Evolutionary conservation across 2,329 filamentous ascomycete genomes (phyloP).

Genomic region (Cladorrhinum sp.): DNA sequence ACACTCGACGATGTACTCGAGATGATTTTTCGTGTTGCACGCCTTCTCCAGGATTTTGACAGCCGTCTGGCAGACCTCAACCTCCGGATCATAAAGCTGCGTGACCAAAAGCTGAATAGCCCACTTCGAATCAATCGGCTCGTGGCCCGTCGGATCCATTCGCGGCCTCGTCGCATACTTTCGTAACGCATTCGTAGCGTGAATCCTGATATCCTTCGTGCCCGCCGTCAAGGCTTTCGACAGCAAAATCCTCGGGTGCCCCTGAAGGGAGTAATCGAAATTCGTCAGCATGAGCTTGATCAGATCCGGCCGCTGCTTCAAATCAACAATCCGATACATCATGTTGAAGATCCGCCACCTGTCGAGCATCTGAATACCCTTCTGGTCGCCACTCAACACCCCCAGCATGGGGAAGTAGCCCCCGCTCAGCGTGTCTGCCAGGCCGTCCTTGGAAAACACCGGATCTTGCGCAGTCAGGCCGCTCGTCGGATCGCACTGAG

Average conservation of each 20-base stretch:
- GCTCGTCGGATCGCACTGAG: constrained; percentile 84
- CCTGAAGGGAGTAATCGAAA: constrained; percentile 86
- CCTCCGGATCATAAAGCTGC: constrained; percentile 93
- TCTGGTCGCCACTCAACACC: constrained; percentile 75
- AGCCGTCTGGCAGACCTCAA: constrained; percentile 92
- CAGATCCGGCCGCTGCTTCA: constrained; percentile 85
- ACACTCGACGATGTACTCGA: constrained; percentile 97
- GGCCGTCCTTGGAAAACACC: constrained; percentile 81
- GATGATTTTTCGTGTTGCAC: constrained; percentile 84
- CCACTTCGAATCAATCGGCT: constrained; percentile 77
- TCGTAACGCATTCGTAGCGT: constrained; percentile 79
- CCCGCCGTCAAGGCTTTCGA: constrained; percentile 92
- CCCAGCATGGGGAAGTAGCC: constrained; percentile 95
- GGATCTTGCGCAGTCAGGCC: constrained; percentile 78
- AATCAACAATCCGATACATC: constrained; percentile 97
- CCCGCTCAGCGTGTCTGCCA: constrained; percentile 81
- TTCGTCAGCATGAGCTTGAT: constrained; percentile 84
- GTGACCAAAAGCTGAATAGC: constrained; percentile 96
- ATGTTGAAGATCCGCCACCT: constrained; percentile 99
- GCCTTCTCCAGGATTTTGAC: constrained; percentile 97
- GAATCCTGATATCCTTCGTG: constrained; percentile 86
- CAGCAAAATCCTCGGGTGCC: constrained; percentile 86
- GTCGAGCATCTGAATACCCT: constrained; percentile 85
- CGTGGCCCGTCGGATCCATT: constrained; percentile 37
- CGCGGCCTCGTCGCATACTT: constrained; percentile 71